Conservation (phyloP, 1,284 basidiomycete species). For the Malassezia dermatis region DNA sequence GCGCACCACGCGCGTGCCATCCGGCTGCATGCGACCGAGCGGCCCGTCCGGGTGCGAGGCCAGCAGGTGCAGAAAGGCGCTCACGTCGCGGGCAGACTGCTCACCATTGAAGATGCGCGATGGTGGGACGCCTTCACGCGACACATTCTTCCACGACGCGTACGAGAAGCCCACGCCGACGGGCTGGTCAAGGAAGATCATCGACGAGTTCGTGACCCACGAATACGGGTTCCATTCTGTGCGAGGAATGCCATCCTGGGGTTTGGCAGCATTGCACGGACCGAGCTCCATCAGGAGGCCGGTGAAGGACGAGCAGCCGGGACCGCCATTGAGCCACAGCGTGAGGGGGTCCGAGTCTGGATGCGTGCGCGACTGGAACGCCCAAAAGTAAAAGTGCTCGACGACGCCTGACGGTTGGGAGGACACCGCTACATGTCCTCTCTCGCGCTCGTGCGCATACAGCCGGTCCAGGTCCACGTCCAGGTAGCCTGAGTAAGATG, state of each 20-base stretch:
- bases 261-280: conserved; percentile 38
- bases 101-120: conserved; percentile 28
- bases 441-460: conserved; percentile 19
- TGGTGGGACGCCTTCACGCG: conserved; percentile 28
- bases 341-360: conserved; percentile 36
- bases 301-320: conserved; percentile 39
- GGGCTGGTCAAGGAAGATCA: conserved; percentile 46
- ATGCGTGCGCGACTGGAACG: conserved; percentile 39
- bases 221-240: conserved; percentile 34
- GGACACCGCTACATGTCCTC: neutral
- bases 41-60: conserved; percentile 26
- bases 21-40: neutral
- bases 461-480: conserved; percentile 44
- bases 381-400: conserved; percentile 48
- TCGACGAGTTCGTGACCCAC: conserved; percentile 41
- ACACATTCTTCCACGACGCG: conserved; percentile 39
- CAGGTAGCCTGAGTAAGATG: conserved; percentile 43
- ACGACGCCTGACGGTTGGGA: conserved; percentile 20
- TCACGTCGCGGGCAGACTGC: conserved; percentile 36
- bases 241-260: conserved; percentile 18
- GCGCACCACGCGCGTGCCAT: conserved; percentile 4
- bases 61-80: conserved; percentile 43
- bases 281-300: conserved; percentile 45
- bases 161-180: conserved; percentile 44
- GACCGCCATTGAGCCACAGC: conserved; percentile 45